Percentiles rank a stretch among this genome's conserved stretches.
Evolutionary conservation across 148 eudicot species (phyloP).

Genomic region (Heliamphora exappendiculata): DNA sequence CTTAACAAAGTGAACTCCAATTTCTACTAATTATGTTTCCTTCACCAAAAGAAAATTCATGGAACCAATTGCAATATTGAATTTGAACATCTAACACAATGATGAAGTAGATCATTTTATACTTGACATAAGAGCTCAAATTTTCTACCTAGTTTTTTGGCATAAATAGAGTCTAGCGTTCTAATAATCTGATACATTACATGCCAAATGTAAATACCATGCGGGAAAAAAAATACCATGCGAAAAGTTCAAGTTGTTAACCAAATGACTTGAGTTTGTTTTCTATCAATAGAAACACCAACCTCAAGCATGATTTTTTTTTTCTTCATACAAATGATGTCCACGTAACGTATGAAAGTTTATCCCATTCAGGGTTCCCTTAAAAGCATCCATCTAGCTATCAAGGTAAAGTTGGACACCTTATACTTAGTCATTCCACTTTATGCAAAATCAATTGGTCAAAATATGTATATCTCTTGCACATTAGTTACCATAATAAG

Average conservation of each 20-base stretch:
- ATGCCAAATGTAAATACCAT: too few species aligned
- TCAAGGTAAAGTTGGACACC: background rate
- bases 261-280: background rate
- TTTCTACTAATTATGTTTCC: too few species aligned
- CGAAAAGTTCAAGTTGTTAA: background rate
- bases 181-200: too few species aligned
- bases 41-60: too few species aligned
- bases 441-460: background rate
- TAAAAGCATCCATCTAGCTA: background rate
- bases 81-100: too few species aligned
- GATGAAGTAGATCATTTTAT: too few species aligned
- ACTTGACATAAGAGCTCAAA: too few species aligned
- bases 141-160: too few species aligned
- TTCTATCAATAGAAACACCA: background rate
- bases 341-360: background rate
- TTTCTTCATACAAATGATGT: background rate
- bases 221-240: too few species aligned
- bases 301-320: background rate
- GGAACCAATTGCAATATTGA: too few species aligned
- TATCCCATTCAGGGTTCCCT: background rate
- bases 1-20: too few species aligned
- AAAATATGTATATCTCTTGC: background rate
- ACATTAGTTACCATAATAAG: background rate
- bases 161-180: too few species aligned
- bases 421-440: background rate